These are phyloP conservation scores for Diaporthe sp. DNA, from an alignment of 2,329 filamentous ascomycete genomes.

Conservation along the genomic window DNA sequence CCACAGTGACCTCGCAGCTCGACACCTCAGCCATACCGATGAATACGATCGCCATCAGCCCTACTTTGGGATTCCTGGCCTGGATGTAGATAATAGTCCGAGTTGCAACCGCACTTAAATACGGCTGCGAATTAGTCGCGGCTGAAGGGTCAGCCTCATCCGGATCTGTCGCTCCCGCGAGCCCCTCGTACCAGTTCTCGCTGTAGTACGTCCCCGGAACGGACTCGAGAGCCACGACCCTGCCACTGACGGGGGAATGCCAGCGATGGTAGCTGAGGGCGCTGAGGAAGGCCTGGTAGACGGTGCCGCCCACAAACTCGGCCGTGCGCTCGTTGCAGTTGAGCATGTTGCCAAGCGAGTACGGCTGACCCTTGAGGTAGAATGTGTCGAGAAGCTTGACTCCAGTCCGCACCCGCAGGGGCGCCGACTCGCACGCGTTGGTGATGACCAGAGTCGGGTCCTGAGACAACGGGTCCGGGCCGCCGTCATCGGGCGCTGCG, in stretches of 20 bases:
- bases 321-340: conserved; percentile 58
- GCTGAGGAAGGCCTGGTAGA: conserved; percentile 73
- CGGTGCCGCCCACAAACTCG: conserved; percentile 65
- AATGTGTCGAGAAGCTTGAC: conserved; percentile 64
- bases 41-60: background rate
- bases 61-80: conserved; percentile 2
- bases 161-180: conserved; percentile 41
- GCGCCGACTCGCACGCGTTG: conserved; percentile 69
- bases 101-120: conserved; percentile 21
- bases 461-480: conserved; percentile 43
- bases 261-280: conserved; percentile 72
- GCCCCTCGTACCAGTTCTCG: conserved; percentile 62
- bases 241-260: conserved; percentile 71
- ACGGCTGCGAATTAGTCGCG: conserved; percentile 6
- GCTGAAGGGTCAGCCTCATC: conserved; percentile 35
- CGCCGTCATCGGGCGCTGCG: conserved; percentile 43
- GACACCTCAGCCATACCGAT: conserved; percentile 12
- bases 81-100: conserved; percentile 15
- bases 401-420: conserved; percentile 58
- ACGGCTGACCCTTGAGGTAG: conserved; percentile 72
- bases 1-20: conserved; percentile 3
- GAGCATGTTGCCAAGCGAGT: conserved; percentile 67
- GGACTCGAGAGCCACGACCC: conserved; percentile 62
- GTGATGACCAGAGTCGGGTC: conserved; percentile 63
- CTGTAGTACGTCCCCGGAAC: conserved; percentile 70